Conservation (phyloP, 2,329 filamentous ascomycete genomes). For the Trichophyton schoenleinii region DNA sequence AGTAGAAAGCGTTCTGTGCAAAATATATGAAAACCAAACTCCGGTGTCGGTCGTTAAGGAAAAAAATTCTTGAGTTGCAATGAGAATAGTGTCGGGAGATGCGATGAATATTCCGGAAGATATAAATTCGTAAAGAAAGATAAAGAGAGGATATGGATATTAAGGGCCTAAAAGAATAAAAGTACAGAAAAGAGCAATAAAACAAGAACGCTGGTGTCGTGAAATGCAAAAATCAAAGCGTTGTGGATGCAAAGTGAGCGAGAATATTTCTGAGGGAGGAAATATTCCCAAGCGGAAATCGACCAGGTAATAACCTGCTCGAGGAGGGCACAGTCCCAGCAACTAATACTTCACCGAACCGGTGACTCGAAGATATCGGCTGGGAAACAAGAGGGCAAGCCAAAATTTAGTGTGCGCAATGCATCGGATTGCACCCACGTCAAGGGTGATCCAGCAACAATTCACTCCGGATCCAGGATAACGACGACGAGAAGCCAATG, state of each 20-base stretch:
- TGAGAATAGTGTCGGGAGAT: neutral
- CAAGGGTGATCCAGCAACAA: conserved; percentile 5
- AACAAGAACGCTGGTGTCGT: neutral
- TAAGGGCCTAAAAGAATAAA: neutral
- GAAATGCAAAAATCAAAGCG: neutral
- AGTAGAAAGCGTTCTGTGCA: neutral
- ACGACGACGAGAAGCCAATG: neutral
- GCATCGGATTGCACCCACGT: conserved; percentile 2
- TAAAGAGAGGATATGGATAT: neutral
- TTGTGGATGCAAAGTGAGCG: neutral
- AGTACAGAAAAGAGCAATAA: neutral
- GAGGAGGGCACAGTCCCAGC: neutral
- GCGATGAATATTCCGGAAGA: neutral
- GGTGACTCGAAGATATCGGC: neutral
- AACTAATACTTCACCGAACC: neutral
- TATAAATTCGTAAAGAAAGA: neutral
- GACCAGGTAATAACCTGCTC: conserved; percentile 2
- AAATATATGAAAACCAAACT: neutral
- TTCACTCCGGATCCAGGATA: neutral
- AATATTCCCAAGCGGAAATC: neutral
- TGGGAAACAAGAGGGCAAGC: neutral
- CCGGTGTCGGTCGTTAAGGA: neutral
- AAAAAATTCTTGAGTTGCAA: neutral
- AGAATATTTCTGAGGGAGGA: neutral
- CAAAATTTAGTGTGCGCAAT: conserved; percentile 3